Conservation (phyloP, 208 protist genomes). For the Wallacemonas rigidus region DNA sequence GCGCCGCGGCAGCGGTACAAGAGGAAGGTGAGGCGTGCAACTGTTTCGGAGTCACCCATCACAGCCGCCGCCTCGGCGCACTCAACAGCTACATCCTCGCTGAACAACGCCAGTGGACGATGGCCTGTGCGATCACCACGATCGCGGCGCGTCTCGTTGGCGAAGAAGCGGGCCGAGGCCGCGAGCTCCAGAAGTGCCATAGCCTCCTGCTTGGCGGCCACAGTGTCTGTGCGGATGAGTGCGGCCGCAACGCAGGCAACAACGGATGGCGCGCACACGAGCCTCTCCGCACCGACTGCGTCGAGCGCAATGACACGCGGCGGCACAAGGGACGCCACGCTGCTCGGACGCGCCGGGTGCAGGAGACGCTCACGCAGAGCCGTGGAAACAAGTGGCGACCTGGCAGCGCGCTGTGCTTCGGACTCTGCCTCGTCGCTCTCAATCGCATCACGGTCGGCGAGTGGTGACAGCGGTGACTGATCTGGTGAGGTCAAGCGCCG, state of each 20-base stretch:
- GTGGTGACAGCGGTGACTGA: background rate
- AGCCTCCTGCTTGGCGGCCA: constrained; percentile 24
- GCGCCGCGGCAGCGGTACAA: constrained; percentile 54
- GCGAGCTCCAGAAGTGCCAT: constrained; percentile 43
- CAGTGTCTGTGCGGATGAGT: constrained; percentile 32
- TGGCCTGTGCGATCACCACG: background rate
- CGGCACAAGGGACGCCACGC: no score
- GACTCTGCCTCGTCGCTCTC: no score
- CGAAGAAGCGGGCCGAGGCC: constrained; percentile 32
- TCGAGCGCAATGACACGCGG: background rate
- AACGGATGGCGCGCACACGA: constrained; percentile 30
- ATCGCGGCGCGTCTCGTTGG: background rate
- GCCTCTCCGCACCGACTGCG: constrained; percentile 24
- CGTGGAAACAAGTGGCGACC: background rate
- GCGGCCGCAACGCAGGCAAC: constrained; percentile 38
- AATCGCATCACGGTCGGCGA: background rate
- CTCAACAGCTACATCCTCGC: constrained; percentile 43
- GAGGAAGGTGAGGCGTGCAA: constrained; percentile 71
- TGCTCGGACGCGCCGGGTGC: background rate
- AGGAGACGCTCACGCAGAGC: constrained; percentile 15
- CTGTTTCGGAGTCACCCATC: constrained; percentile 55
- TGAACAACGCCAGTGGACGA: constrained; percentile 28
- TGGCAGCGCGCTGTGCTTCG: no score
- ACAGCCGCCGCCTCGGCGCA: constrained; percentile 65
- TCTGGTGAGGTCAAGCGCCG: constrained; percentile 12